Percentiles rank a stretch among this genome's conserved stretches.
phyloP scores from a whole-genome alignment of 768 basidiomycete genomes.

The Naganishia kalamii region DNA sequence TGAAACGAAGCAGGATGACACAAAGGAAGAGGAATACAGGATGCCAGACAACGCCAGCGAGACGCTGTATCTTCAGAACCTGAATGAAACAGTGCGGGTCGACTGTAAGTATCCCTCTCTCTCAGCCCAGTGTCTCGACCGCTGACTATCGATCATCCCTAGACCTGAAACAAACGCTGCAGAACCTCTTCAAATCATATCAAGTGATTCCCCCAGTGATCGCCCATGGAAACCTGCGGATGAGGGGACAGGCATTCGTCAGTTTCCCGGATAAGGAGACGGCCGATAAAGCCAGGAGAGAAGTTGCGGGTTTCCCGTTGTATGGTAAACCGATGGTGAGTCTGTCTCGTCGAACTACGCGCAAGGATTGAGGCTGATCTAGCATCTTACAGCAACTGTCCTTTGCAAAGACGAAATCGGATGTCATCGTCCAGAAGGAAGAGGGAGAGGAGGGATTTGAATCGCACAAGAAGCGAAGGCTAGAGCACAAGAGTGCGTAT shows the following conservation, averaged over 20 bases:
- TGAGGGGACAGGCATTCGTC: slow-evolving; percentile 98
- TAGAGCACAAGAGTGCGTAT: slow-evolving; percentile 77
- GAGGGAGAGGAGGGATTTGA: slow-evolving; percentile 62
- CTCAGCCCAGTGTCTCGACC: neutral
- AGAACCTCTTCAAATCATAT: slow-evolving; percentile 85
- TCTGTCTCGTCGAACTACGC: neutral
- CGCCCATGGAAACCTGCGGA: slow-evolving; percentile 86
- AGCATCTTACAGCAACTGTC: slow-evolving; percentile 70
- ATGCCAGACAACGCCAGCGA: slow-evolving; percentile 55
- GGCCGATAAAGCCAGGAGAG: slow-evolving; percentile 81
- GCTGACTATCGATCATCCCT: neutral
- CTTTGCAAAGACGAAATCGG: slow-evolving; percentile 80
- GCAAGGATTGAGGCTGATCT: neutral
- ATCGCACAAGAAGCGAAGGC: slow-evolving; percentile 64
- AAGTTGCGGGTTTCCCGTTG: slow-evolving; percentile 86
- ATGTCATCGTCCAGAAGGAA: slow-evolving; percentile 74
- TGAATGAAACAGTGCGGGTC: slow-evolving; percentile 70
- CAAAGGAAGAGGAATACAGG: slow-evolving; percentile 31
- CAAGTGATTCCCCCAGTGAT: slow-evolving; percentile 92
- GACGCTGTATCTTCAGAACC: slow-evolving; percentile 90
- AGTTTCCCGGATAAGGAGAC: slow-evolving; percentile 76
- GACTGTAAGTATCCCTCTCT: slow-evolving; percentile 37
- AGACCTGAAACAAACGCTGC: slow-evolving; percentile 84
- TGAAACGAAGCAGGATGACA: slow-evolving; percentile 13
- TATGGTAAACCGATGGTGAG: slow-evolving; percentile 94